Base-by-base conservation (phyloP, 2,329 filamentous ascomycete species). In the Tolypocladium paradoxum region DNA sequence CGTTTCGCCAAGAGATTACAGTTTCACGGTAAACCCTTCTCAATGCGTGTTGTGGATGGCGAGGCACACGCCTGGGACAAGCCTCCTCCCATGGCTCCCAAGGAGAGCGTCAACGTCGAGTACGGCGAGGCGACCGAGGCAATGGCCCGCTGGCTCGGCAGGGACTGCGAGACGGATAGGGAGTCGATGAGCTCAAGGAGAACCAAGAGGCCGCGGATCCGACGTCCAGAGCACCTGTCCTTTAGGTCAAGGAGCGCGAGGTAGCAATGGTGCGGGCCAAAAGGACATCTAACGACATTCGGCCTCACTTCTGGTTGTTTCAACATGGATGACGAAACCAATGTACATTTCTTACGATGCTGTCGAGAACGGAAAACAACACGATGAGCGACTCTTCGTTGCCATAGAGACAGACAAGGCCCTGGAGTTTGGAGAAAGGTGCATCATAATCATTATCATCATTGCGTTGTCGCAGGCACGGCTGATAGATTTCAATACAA, bases 1-100 rank as follows among this genome's bases (percentile, higher is more conserved):
- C 71, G 74, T 5, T 84, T 90, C 57, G 76, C 80, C 12, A 73
- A 81, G 50, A 73, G 84, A 22, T 65, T 90, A 9, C 65, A 71
- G 48, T 48, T 55, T 6, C 55, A 61, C 11, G 61, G 66, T 8
- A 69, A 68, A 55, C 56, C 60, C 14, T 62, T 71, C 52, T 70
- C 64, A 4, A 56, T 73, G 31, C 71, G 75, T n/a, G 58, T 77
- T 9, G 74, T 77, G 4, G 60, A 70, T 36, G 69, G 68, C 11
- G 74, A 76, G 58, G 71, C 70, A 53, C 75, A 77, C 54, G 75
- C 67, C 1, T 77, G 75, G 75, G 74, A 77, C 55, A 75, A 75
- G 45, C 73, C 74, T 1, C 67, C 69, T 3, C 73, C 74, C 3
- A 63, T 76, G 57, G 57, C 67, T 1, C 71, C 71, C 9, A 76